Percentiles rank a stretch among this genome's conserved stretches.
These are phyloP conservation scores for Globisporangium camurandrum DNA, from an alignment of 352 stramenopile species.

Conservation along the genomic window DNA sequence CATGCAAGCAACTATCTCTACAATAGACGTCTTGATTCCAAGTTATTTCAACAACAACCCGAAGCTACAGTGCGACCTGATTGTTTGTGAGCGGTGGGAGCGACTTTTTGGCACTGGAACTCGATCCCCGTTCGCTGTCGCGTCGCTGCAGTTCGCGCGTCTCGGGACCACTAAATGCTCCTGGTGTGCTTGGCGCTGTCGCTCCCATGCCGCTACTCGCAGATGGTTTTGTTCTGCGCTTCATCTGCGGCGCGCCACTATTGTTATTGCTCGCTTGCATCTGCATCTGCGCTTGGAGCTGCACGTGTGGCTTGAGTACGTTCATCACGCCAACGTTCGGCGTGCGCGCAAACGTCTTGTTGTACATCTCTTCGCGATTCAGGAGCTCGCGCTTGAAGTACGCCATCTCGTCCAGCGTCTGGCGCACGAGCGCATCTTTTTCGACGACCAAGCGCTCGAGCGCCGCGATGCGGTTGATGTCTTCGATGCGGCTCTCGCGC, in stretches of 20 bases:
- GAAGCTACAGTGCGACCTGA: conserved; percentile 21
- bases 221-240: conserved; percentile 36
- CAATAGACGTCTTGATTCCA: too few species aligned
- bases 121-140: conserved; percentile 29
- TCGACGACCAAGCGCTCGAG: conserved; percentile 56
- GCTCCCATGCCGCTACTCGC: too few species aligned
- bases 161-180: conserved; percentile 5
- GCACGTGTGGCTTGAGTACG: conserved; percentile 75
- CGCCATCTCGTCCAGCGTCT: conserved; percentile 85
- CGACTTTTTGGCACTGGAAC: conserved; percentile 25
- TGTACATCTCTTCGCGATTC: conserved; percentile 92
- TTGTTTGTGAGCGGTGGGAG: conserved; percentile 50
- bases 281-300: conserved; percentile 38
- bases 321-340: conserved; percentile 87
- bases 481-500: conserved; percentile 65
- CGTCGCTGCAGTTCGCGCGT: conserved; percentile 29
- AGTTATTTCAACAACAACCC: too few species aligned
- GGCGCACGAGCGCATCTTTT: conserved; percentile 59
- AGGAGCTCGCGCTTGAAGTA: conserved; percentile 90
- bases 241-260: conserved; percentile 16
- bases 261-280: conserved; percentile 9
- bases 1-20: too few species aligned
- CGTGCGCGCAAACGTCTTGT: conserved; percentile 84
- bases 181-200: neutral
- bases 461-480: conserved; percentile 70